phyloP scores from a whole-genome alignment of 345 rosid genomes.

The Physaria fendleri region DNA sequence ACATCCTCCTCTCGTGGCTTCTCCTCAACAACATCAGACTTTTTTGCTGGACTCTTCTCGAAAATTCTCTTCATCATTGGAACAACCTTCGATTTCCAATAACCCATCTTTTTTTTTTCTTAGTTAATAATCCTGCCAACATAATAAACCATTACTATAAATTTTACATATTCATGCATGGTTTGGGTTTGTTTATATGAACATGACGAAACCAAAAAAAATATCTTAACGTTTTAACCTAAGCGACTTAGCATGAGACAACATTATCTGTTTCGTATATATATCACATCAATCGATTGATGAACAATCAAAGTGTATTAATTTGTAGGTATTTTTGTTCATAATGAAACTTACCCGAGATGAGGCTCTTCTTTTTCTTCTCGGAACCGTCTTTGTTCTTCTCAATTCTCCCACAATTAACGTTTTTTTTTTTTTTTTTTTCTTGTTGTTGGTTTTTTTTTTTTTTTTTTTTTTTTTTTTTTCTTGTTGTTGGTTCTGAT shows the following conservation, averaged over 20 bases:
- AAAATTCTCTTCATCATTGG: constrained; percentile 75
- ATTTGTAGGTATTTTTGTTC: neutral
- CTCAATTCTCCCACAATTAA: neutral
- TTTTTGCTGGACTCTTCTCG: constrained; percentile 50
- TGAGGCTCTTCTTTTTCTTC: constrained; percentile 8
- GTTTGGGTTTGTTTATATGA: neutral
- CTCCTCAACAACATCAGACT: constrained; percentile 58
- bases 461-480: neutral
- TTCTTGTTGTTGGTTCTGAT: no score
- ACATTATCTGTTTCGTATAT: neutral
- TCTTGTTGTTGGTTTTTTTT: constrained; percentile 2
- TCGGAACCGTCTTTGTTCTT: constrained; percentile 4
- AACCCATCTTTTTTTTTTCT: constrained; percentile 42
- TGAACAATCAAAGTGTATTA: neutral
- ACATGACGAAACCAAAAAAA: neutral
- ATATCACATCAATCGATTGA: neutral
- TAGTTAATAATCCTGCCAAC: neutral
- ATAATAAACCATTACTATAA: neutral
- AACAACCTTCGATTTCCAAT: constrained; percentile 75
- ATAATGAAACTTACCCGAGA: constrained; percentile 20
- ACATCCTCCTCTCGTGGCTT: constrained; percentile 33
- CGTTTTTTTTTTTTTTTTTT: neutral
- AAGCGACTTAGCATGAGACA: neutral
- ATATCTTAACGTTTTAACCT: neutral
- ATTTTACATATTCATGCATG: neutral